phyloP scores from a whole-genome alignment of 192 early-diverging fungal genomes.

The Linnemannia schmuckeri region DNA sequence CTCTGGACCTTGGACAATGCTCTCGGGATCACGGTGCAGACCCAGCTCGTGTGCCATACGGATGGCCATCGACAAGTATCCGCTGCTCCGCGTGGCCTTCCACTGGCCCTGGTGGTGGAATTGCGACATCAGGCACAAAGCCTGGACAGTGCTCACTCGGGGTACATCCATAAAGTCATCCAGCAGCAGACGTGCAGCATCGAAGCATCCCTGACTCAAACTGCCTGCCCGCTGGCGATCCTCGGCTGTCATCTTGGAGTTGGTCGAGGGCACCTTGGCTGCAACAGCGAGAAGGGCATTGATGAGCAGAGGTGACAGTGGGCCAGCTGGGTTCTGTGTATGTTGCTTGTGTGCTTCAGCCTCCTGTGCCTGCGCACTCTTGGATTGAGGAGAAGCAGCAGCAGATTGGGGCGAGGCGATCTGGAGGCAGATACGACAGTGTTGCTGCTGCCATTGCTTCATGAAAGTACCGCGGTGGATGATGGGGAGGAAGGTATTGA shows the following conservation, averaged over 20 bases:
- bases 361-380: not conserved
- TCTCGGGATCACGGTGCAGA: slow-evolving; percentile 54
- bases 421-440: slow-evolving; percentile 26
- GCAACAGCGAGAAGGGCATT: slow-evolving; percentile 57
- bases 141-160: slow-evolving; percentile 58
- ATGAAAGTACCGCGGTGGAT: slow-evolving; percentile 44
- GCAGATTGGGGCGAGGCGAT: not conserved
- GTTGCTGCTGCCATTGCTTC: slow-evolving; percentile 50
- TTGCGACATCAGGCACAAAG: slow-evolving; percentile 54
- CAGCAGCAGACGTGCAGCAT: slow-evolving; percentile 44
- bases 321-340: slow-evolving; percentile 23
- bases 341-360: slow-evolving; percentile 42
- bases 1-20: slow-evolving; percentile 34
- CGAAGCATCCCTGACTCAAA: slow-evolving; percentile 44
- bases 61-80: slow-evolving; percentile 58
- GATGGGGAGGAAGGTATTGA: slow-evolving; percentile 43
- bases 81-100: slow-evolving; percentile 53
- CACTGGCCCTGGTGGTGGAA: slow-evolving; percentile 59
- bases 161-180: slow-evolving; percentile 61
- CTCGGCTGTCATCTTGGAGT: slow-evolving; percentile 33
- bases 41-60: slow-evolving; percentile 60
- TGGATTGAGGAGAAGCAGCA: not conserved
- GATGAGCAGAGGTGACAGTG: slow-evolving; percentile 54
- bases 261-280: slow-evolving; percentile 49
- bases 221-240: slow-evolving; percentile 25